These are phyloP conservation scores for Pichia sp. DNA, from an alignment of 1,139 yeast species.

Conservation along the genomic window DNA sequence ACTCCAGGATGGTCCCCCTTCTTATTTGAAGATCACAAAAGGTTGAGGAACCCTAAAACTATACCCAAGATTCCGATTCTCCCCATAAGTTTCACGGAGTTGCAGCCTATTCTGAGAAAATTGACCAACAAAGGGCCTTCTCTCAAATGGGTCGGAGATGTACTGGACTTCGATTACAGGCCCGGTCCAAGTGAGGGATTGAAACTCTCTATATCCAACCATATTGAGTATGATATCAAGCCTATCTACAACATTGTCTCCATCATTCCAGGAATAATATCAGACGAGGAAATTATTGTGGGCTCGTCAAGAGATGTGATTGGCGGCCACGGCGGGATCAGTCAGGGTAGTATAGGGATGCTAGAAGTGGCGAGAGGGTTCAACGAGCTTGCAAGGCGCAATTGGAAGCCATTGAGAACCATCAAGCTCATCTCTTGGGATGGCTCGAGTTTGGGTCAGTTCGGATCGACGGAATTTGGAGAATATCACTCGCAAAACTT, in stretches of 20 bases:
- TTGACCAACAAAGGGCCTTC: constrained; percentile 32
- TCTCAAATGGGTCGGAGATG: constrained; percentile 35
- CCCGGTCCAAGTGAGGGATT: constrained; percentile 37
- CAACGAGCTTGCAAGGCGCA: constrained; percentile 35
- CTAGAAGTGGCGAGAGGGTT: constrained; percentile 46
- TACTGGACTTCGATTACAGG: constrained; percentile 36
- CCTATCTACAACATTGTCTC: constrained; percentile 43
- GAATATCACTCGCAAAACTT: constrained; percentile 37
- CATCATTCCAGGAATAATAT: constrained; percentile 46
- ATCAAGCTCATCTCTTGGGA: constrained; percentile 52
- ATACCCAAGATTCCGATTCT: constrained; percentile 44
- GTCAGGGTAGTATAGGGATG: constrained; percentile 41
- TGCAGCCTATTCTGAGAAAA: constrained; percentile 37
- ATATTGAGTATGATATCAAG: constrained; percentile 35
- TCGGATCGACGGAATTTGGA: constrained; percentile 50
- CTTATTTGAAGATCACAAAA: constrained; percentile 31
- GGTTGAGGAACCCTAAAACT: constrained; percentile 39
- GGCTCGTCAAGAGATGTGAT: constrained; percentile 46
- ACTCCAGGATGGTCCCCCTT: constrained; percentile 52
- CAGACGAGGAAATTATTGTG: constrained; percentile 44
- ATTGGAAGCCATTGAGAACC: constrained; percentile 55
- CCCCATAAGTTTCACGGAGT: constrained; percentile 39
- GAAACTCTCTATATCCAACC: constrained; percentile 24
- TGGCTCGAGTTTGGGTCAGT: constrained; percentile 42
- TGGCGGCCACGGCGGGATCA: constrained; percentile 45